Evolutionary conservation across 306 rosid species (phyloP), one percentile per base, ranked within the genome.

Genomic region (Pyrus betulifolia): DNA sequence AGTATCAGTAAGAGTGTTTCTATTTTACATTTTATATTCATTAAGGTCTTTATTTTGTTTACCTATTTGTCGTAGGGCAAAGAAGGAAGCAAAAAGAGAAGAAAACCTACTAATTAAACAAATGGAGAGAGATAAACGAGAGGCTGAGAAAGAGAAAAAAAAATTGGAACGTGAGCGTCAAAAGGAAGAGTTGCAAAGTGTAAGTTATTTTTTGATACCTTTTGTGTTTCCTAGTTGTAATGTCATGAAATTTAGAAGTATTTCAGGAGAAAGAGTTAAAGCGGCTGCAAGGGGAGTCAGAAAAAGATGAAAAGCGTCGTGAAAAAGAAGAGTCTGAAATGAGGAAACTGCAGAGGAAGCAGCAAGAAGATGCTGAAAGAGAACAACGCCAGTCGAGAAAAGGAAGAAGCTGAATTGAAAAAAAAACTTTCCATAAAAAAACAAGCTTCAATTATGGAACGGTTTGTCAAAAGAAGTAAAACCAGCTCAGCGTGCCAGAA

Each of bases 381-480:
- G 92, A 86, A 55, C 93, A 88, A 66, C 82, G 84, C 10, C 97
- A 96, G n/a, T 40, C 81, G 82, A 65, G 91, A 89, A 83, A 92
- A 88, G 84, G 97, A 91, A 83, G 93, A 86, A 87, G 92, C 91
- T 64, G 95, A 86, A 66, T 61, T 83, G 15, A 92, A 83, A 86
- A 88, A 84, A 77, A 83, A 89, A 76, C 93, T 88, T 18, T 69
- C 86, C 71, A 30, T 92, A 74, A 90, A 87, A 81, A 90, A 91
- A 80, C 97, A 92, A 81, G 97, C 84, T 70, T 90, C 97, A 17
- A 76, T 95, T 8, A 95, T 95, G 99, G 97, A 95, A 52, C 97
- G 96, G 21, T 95, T 95, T 80, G 85, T 95, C 52, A 92, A 89
- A 82, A 90, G 79, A 81, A 49, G 76, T 77, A 95, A 88, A 91